Conservation (phyloP, 371 early-diverging fungal species). For the Catenaria anguillulae region DNA sequence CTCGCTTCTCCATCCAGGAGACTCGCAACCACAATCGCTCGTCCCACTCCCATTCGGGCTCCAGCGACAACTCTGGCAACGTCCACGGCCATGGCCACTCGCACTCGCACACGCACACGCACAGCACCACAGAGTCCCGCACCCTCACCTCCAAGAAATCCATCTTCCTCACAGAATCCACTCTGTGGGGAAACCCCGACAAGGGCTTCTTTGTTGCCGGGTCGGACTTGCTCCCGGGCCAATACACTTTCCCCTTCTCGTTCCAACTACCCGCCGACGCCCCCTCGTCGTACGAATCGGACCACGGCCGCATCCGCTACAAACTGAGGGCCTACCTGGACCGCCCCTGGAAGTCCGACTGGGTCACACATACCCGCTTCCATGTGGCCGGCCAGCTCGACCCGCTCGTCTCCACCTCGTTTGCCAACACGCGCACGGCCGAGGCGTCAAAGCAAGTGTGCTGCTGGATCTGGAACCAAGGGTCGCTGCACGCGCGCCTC, state of each 20-base stretch:
- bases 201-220: constrained; percentile 2
- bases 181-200: neutral
- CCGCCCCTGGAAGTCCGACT: constrained; percentile 1
- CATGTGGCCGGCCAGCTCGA: neutral
- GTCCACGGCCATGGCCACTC: neutral
- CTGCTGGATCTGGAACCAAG: neutral
- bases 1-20: neutral
- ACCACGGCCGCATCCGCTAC: constrained; percentile 1
- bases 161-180: neutral
- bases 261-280: neutral
- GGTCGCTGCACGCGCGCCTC: neutral
- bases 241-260: constrained; percentile 4
- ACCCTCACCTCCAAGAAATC: neutral
- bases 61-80: too few species aligned
- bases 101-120: neutral
- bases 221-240: neutral
- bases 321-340: constrained; percentile 1
- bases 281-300: neutral
- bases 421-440: neutral
- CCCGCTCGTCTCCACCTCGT: neutral
- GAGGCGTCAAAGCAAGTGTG: neutral
- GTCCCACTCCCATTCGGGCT: neutral
- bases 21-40: neutral
- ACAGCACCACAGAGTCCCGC: neutral
- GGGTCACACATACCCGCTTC: neutral